Evolutionary conservation across 371 early-diverging fungal genomes (phyloP).

Genomic region (Syncephalastrum racemosum): DNA sequence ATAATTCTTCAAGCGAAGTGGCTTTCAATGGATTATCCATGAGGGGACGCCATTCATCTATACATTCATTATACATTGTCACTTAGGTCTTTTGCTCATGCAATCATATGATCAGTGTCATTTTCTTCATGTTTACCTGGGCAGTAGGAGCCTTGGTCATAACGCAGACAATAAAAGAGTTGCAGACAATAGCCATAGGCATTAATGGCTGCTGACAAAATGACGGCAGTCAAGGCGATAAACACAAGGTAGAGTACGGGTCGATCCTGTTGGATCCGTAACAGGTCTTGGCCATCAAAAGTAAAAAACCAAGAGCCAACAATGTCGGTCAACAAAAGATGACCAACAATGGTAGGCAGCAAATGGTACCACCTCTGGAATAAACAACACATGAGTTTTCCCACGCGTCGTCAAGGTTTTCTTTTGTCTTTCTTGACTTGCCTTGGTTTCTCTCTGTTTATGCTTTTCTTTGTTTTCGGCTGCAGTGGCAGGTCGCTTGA

Average conservation of each 20-base stretch:
- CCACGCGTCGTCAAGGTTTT: too few species aligned
- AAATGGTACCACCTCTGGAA: conserved; percentile 27
- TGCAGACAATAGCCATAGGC: conserved; percentile 22
- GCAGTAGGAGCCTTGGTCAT: conserved; percentile 25
- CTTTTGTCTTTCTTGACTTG: not conserved
- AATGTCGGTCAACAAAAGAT: conserved; percentile 19
- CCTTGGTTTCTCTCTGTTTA: conserved; percentile 6
- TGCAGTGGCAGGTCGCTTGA: conserved; percentile 14
- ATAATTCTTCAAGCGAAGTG: conserved; percentile 4
- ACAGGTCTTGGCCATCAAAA: conserved; percentile 24
- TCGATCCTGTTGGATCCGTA: conserved; percentile 10
- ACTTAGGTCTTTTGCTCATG: too few species aligned
- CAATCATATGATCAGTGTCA: too few species aligned
- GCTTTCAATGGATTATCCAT: conserved; percentile 29
- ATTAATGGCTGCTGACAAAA: conserved; percentile 28
- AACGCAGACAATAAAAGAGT: conserved; percentile 19
- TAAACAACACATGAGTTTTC: conserved; percentile 11
- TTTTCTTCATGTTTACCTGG: conserved; percentile 18
- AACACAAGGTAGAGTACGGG: conserved; percentile 21
- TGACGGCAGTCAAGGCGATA: conserved; percentile 12
- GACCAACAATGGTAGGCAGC: conserved; percentile 12
- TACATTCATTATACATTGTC: too few species aligned
- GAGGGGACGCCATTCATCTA: conserved; percentile 39
- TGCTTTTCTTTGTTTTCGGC: conserved; percentile 15
- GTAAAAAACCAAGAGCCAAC: conserved; percentile 22